phyloP scores from a whole-genome alignment of 2,329 filamentous ascomycete species.

The Talaromyces funiculosus region DNA sequence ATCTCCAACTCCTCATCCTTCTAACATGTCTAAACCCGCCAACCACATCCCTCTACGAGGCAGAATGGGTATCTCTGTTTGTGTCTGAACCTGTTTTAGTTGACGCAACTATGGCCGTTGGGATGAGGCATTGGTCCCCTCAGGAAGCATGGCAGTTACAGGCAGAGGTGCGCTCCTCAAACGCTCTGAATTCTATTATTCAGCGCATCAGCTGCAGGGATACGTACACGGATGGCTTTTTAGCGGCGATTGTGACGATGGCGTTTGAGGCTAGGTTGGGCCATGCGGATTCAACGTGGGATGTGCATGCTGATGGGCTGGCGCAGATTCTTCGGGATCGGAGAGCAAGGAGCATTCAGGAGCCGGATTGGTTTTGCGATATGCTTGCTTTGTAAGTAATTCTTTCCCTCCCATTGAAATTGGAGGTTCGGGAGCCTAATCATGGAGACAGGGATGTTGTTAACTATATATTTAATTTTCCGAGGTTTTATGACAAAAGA shows the following conservation, averaged over 20 bases:
- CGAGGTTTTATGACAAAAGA: conserved; percentile 15
- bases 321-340: conserved; percentile 2
- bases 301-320: conserved; percentile 8
- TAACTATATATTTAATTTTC: conserved; percentile 21
- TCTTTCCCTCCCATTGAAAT: neutral
- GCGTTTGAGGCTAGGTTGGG: conserved; percentile 21
- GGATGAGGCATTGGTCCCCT: conserved; percentile 21
- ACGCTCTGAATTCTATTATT: conserved; percentile 19
- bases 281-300: conserved; percentile 18
- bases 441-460: conserved; percentile 19
- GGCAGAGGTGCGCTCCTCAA: conserved; percentile 16
- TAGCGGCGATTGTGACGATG: conserved; percentile 22
- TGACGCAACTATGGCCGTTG: conserved; percentile 22
- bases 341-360: neutral
- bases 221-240: conserved; percentile 19
- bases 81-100: conserved; percentile 21
- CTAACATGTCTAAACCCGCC: conserved; percentile 1
- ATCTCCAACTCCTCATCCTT: neutral
- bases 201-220: conserved; percentile 16
- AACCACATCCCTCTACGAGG: conserved; percentile 13
- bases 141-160: conserved; percentile 17
- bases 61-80: conserved; percentile 21
- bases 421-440: conserved; percentile 10
- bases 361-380: conserved; percentile 8
- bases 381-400: neutral